Evolutionary conservation across 2,329 filamentous ascomycete species (phyloP), one percentile per base, ranked within the genome.

Genomic region (Cladosporium sp.): DNA sequence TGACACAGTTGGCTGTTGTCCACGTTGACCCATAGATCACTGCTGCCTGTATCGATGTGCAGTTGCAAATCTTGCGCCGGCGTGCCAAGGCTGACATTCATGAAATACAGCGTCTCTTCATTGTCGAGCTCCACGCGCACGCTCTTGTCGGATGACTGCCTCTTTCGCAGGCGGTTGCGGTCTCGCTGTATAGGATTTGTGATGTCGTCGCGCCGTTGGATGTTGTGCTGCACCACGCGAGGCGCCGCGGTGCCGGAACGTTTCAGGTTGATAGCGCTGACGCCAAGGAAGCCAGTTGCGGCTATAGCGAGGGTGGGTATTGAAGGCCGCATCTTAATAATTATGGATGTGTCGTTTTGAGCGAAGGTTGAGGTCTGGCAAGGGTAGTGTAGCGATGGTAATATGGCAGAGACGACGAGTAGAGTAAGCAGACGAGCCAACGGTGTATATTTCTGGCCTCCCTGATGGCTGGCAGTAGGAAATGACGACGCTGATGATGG

Each of bases 1-100:
- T 74, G 71, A 74, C 92, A 96, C 18, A 91, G 77, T 0, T 72
- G 65, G 0, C 91, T 93, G 58, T 76, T 77, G 3, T 82, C 79
- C 2, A 87, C 85, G 73, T 96, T 95, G 43, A 85, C 81, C 86
- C 86, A 89, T 11, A 89, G 76, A 77, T 89, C 86, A 69, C 85
- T 87, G 70, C 84, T 87, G 34, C 86, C 86, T 8, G 86, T 89
- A 68, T 89, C 86, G 69, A 89, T 79, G 70, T 88, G 84, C 63
- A 88, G 72, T 48, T 82, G 81, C 59, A 89, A 73, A 16, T 70
- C 74, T 70, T 89, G 86, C 46, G 74, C 73, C 0, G 86, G 86
- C 0, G 86, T 88, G 26, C 86, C 86, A 13, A 89, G 69, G 10
- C 79, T 83, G 53, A 84, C 77, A 67, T 87, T 87, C 67, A 84